These are phyloP conservation scores for Gliomastix tumulicola DNA, from an alignment of 2,329 filamentous ascomycete species.

Conservation along the genomic window DNA sequence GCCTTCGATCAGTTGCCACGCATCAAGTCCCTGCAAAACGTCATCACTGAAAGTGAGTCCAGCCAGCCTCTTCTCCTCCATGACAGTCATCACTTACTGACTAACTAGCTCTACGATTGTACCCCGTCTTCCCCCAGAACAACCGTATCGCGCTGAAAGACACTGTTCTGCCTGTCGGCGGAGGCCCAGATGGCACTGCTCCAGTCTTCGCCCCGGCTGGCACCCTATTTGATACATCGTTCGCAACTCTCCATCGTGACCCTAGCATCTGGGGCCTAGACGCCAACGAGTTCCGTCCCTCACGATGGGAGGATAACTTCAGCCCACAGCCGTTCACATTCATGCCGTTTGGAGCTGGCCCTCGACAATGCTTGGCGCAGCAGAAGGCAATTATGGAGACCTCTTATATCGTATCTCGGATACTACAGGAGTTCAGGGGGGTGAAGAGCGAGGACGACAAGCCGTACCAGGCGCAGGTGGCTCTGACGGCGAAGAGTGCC, in stretches of 20 bases:
- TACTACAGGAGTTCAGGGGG: too few species aligned
- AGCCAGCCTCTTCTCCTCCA: neutral
- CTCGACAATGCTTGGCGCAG: too few species aligned
- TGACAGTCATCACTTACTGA: neutral
- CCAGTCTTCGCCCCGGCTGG: slow-evolving; percentile 3
- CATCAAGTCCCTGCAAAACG: slow-evolving; percentile 1
- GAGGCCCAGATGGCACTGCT: slow-evolving; percentile 2
- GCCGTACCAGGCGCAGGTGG: too few species aligned
- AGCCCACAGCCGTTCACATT: slow-evolving; percentile 6
- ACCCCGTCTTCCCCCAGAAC: slow-evolving; percentile 2
- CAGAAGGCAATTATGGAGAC: too few species aligned
- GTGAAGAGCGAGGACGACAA: too few species aligned
- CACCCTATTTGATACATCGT: slow-evolving; percentile 1
- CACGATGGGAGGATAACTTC: slow-evolving; percentile 2
- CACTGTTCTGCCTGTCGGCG: slow-evolving; percentile 2
- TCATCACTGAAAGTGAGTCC: slow-evolving; percentile 2
- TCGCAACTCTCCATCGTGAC: slow-evolving; percentile 1
- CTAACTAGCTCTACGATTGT: slow-evolving; percentile 2
- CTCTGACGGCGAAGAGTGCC: too few species aligned
- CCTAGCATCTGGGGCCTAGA: slow-evolving; percentile 1
- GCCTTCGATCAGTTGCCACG: slow-evolving; percentile 1
- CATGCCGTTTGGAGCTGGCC: too few species aligned
- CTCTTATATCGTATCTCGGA: too few species aligned
- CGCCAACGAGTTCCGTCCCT: slow-evolving; percentile 3
- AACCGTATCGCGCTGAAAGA: slow-evolving; percentile 3